Base-by-base conservation (phyloP, 192 early-diverging fungal genomes). In the Entomortierella beljakovae region DNA sequence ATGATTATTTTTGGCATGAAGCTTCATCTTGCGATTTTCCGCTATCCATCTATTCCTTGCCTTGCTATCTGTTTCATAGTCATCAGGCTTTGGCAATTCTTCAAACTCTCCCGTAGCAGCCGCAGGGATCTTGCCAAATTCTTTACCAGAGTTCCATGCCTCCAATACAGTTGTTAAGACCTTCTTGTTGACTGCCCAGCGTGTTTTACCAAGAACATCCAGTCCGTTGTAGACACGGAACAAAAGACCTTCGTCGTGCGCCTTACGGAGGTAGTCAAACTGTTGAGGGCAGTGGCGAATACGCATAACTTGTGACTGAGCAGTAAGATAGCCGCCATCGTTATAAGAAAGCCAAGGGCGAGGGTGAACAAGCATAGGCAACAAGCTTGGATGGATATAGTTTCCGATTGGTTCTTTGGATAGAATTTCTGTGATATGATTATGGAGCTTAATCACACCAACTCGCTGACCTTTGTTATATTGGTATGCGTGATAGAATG, bases 331-430 rank as follows among this genome's bases (percentile, higher is more conserved):
- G 26, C 96, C 96, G 37, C 97, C 96, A 26, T 89, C 86, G 35
- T 92, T 91, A 68, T 85, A 92, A 1, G 92, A 89, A 38, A 98
- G 72, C 97, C 97, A 99, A 10, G 96, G 95, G 0, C 90, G 90
- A 56, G 97, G 97, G 31, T 88, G 90, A 13, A 99, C 92, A 26
- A 99, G 70, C 97, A 99, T 99, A 26, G 97, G 97, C 23, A 99
- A 82, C n/a, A 92, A 80, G 32, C 92, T 89, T 1, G 95, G 92
- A 43, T 88, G 88, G 16, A 95, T 74, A 11, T 83, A 82, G 23
- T 84, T 85, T 13, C 84, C 80, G 22, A 92, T 68, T 18, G 88
- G 83, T 37, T 91, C 87, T 23, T 60, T 72, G 29, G 88, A 79
- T 22, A 97, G 81, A 53, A 94, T 74, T 58, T 96, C 90, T 6